Base-by-base conservation (phyloP, 2,329 filamentous ascomycete species). In the Aspergillus ochraceus region DNA sequence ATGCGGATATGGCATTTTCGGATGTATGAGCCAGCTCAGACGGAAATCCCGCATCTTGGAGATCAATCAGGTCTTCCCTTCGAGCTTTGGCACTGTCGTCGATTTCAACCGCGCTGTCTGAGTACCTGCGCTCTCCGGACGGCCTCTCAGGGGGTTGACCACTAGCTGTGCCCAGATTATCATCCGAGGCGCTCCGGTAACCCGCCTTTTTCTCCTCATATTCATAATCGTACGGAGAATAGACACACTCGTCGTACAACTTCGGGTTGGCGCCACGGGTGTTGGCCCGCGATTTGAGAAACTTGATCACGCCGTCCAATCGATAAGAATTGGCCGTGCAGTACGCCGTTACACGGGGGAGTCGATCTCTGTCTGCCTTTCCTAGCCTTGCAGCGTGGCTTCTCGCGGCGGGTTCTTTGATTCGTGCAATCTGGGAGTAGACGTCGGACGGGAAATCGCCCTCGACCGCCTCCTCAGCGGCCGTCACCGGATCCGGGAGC, bases 181-280 rank as follows among this genome's bases (percentile, higher is more conserved):
- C 74, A 49, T 60, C 70, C 62, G 53, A 72, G 75, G 63, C 58
- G 69, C 19, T 69, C 72, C 63, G 61, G 59, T 70, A 24, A 29
- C 65, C 64, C 24, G 68, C 69, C 47, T 73, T 69, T 63, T 76
- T 76, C 50, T 74, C 70, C 79, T 81, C 67, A 69, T 86, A 83
- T 47, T 83, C 82, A 74, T 97, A 97, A 70, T 87, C 89, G 76
- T 96, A 99, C 0, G 94, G 92, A 11, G 94, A 92, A 77, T 99
- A 99, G 67, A 99, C 92, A 76, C 95, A 99, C 76, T 99, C 95
- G 74, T 99, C 95, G 68, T 97, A 97, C 59, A 95, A 80, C 76
- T 97, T 98, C 1, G 95, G 94, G 61, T 88, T 90, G 17, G 93
- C 87, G 19, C 91, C 91, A 68, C 91, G 86, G 32, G 86, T 86